These are phyloP conservation scores for Colletotrichum caudatum DNA, from an alignment of 2,329 filamentous ascomycete species.

Conservation along the genomic window DNA sequence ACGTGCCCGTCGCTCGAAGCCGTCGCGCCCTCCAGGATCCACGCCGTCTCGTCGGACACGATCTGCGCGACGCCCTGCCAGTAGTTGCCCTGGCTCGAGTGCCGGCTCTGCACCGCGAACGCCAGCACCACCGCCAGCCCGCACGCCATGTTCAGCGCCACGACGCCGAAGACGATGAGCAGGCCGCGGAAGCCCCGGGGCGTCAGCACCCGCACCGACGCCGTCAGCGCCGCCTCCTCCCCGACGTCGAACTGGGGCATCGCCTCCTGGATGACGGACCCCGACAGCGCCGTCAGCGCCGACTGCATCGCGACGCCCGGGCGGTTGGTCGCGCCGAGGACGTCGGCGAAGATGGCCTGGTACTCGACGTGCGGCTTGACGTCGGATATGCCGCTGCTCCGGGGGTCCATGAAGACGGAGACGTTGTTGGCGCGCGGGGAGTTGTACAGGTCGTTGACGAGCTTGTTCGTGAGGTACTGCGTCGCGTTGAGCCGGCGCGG, in stretches of 20 bases:
- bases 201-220: neutral
- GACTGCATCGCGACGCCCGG: constrained; percentile 43
- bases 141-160: constrained; percentile 37
- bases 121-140: constrained; percentile 36
- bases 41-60: constrained; percentile 44
- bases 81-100: constrained; percentile 44
- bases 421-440: constrained; percentile 36
- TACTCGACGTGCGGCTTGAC: constrained; percentile 44
- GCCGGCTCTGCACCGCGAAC: constrained; percentile 41
- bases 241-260: constrained; percentile 38
- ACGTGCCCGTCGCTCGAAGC: constrained; percentile 39
- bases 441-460: constrained; percentile 42
- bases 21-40: constrained; percentile 42
- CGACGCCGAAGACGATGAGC: neutral
- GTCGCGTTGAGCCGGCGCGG: constrained; percentile 33
- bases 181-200: constrained; percentile 1
- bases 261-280: constrained; percentile 41
- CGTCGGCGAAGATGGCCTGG: constrained; percentile 41
- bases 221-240: constrained; percentile 4
- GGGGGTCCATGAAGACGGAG: constrained; percentile 40
- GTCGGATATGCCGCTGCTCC: constrained; percentile 38
- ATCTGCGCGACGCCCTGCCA: constrained; percentile 45
- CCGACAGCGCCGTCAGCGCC: constrained; percentile 40
- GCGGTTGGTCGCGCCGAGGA: constrained; percentile 39
- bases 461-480: constrained; percentile 41